Base-by-base conservation (phyloP, 2,329 filamentous ascomycete species). In the Sporothrix dimorphospora region DNA sequence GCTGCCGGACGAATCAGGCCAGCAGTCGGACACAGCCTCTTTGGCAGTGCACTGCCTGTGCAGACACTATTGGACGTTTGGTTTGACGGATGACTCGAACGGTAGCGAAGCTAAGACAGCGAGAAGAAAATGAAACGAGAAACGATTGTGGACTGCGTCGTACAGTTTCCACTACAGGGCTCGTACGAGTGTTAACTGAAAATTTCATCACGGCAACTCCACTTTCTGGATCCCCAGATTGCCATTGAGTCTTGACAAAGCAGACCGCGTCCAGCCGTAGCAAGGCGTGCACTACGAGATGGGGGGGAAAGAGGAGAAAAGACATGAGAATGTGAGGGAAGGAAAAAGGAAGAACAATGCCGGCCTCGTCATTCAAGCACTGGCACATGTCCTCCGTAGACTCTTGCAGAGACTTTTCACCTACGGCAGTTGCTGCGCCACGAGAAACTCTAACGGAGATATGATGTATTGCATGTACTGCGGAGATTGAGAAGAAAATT, bases 181-280 rank as follows among this genome's bases (percentile, higher is more conserved):
- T n/a, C 30, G 30, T 34, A 3, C 30, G 30, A 34, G 3, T 34
- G 3, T 34, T 6, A 6, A 40, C 30, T 59, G 30, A 34, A 59
- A 59, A 40, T 59, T 40, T 59, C 30, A 55, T 30, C 1, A 53
- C 49, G 9, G 19, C 11, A 7, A 65, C 21, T 27, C 59, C 38
- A 65, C 59, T 65, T 42, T 19, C 4, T 6, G 9, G n/a, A 65
- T n/a, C n/a, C n/a, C 21, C n/a, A 45, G 5, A 40, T 61, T 19
- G 5, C 21, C 4, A 4, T 55, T 24, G 16, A 21, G 16, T 4
- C 3, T 9, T 40, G 38, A 65, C 4, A 47, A 34, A n/a, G 12
- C 51, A 55, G 51, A 45, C 59, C 59, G 59, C 38, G 40, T 45
- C 59, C 59, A 65, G 16, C 59, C 59, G 59, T 45, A 7, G 59